These are phyloP conservation scores for Nicotiana undulata DNA, from an alignment of 257 asterid genomes.

Conservation along the genomic window DNA sequence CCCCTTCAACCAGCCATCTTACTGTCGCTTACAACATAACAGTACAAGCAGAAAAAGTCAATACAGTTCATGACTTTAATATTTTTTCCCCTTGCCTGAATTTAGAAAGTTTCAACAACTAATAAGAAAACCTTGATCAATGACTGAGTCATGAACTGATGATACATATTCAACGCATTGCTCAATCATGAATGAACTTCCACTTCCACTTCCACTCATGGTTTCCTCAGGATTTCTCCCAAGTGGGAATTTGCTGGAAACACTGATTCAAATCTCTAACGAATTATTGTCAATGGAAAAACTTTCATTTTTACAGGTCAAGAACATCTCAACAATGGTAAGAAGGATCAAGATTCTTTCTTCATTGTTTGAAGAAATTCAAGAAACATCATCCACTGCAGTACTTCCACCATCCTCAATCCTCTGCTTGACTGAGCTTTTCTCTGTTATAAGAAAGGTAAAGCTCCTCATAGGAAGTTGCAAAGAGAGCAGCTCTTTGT, in stretches of 20 bases:
- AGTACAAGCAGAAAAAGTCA: conserved; percentile 42
- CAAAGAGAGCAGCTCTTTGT: conserved; percentile 48
- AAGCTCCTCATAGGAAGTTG: conserved; percentile 45
- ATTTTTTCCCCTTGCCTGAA: conserved; percentile 1
- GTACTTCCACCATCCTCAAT: conserved; percentile 65
- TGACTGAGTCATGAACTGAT: conserved; percentile 6
- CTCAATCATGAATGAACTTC: conserved; percentile 32
- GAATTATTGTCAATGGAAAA: conserved; percentile 36
- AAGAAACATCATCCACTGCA: conserved; percentile 29
- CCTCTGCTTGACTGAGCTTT: conserved; percentile 68
- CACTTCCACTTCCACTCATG: conserved; percentile 35
- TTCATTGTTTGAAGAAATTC: conserved; percentile 68
- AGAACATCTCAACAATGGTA: conserved; percentile 45
- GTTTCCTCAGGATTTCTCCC: conserved; percentile 56
- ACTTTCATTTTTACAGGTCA: conserved; percentile 37
- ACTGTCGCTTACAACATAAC: conserved; percentile 18
- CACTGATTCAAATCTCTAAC: conserved; percentile 42
- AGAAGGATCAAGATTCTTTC: conserved; percentile 56
- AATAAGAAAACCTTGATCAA: conserved; percentile 7
- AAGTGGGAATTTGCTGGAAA: conserved; percentile 44
- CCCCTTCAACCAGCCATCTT: conserved; percentile 22
- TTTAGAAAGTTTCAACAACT: conserved; percentile 19
- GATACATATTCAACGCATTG: conserved; percentile 16
- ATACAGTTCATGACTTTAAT: conserved; percentile 16
- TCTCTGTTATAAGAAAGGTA: conserved; percentile 36